Base-by-base conservation (phyloP, 108 stramenopile genomes). In the Aurantiochytrium sp. region DNA sequence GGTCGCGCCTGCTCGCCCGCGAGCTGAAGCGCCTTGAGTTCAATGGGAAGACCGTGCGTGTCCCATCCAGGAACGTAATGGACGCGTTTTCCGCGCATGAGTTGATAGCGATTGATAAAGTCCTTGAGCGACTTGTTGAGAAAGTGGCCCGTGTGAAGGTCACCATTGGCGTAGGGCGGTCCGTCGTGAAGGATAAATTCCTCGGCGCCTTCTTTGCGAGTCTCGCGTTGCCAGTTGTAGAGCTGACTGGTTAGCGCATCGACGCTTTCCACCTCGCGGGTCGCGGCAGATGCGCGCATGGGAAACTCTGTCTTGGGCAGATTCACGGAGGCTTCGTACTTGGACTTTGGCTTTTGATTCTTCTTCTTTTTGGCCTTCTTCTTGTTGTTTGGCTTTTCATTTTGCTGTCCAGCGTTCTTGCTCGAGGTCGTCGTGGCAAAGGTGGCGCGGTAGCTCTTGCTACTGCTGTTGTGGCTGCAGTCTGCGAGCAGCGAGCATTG, bases 31-130 rank as follows among this genome's bases (percentile, higher is more conserved):
- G 98, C 99, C 91, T 99, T 99, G 88, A 99, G 93, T 92, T 99
- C 99, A 91, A 99, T 99, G 60, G 99, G 99, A 51, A 99, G 93
- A 43, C 99, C 99, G 91, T 99, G 99, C 89, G 98, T 98, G 95
- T 99, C 99, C 99, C 99, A 99, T n/a, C 99, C 99, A 6, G 99
- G 99, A 44, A 99, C 95, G 91, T 97, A 99, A 88, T 96, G 96
- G 5, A 98, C 98, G 89, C 98, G 96, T 60, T 96, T 96, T 5
- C 97, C 98, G 90, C 94, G 95, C 71, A 99, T 93, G 43, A 97
- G 93, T 76, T 97, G 95, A 71, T 97, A 96, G 8, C 98, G 96
- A 87, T 99, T 99, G 93, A 99, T 97, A 91, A 98, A 96, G 92
- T 99, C 99, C 92, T 99, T 98, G 51, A 98, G 91, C 19, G 98